Evolutionary conservation across 106 monocot species (phyloP), one percentile per base, ranked within the genome.

Genomic region (Acanthochlamys bracteata): DNA sequence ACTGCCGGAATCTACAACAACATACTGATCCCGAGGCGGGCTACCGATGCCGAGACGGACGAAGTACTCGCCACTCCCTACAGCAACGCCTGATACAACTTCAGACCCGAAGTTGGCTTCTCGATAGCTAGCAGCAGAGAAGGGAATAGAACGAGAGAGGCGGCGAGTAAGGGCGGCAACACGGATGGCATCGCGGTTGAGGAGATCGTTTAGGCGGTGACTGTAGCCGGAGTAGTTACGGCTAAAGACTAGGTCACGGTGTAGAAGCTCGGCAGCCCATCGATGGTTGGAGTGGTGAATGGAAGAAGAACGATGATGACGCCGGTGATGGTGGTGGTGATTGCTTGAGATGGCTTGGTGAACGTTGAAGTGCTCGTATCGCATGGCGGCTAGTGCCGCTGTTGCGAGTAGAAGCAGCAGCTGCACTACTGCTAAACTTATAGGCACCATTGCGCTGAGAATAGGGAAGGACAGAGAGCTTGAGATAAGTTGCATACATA

Each of bases 51-150:
- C 90, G 23, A 86, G 63, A 23, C 90, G 76, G 39, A 90, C 75
- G 53, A 90, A 80, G 80, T 90, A 90, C 75, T 90, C 90, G 11
- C 90, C 90, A 78, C 77, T 83, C 41, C 90, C 90, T 20, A 78
- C 74, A 4, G 63, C 69, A 12, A 86, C 61, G 15, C 90, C 90
- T 14, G 90, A 83, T 1, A 83, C 69, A 17, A 90, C 77, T 52
- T 75, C 78, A 11, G 86, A 78, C 15, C 70, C 77, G 53, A 90
- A 83, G 60, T 80, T 83, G 1, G 61, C 57, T 1, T 26, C 53
- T 7, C 43, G 33, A 73, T 71, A 71, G 22, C 12, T 4, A 15
- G 53, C 12, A 15, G 54, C 72, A 22, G 39, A 7, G 23, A 6
- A n/a, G 21, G 8, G 26, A 43, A 77, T 3, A 24, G 58, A 20